Evolutionary conservation across 2,329 filamentous ascomycete species (phyloP), one percentile per base, ranked within the genome.

Genomic region (Monilinia vaccinii-corymbosi): DNA sequence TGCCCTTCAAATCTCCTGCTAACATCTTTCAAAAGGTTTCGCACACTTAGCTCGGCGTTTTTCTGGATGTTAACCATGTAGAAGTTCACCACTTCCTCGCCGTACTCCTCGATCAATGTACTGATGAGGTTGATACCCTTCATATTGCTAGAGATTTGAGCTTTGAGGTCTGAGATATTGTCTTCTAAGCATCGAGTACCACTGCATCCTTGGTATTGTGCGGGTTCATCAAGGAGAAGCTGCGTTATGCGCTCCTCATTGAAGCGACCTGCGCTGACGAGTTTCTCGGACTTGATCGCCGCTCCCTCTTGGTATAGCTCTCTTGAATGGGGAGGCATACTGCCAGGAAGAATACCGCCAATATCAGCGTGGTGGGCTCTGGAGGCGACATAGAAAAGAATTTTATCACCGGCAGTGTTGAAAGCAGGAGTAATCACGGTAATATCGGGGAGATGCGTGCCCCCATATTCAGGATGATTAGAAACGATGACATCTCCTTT

Each of bases 161-260:
- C 91, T 72, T 92, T 91, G 45, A 96, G 78, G 70, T 95, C 91
- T 56, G 90, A 92, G 65, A 95, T 78, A 70, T 95, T 95, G 72
- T 96, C 91, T 11, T 82, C 84, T 1, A 95, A 77, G 70, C 89
- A 91, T 47, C 90, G 78, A 0, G 90, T 92, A 2, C 89, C 90
- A 58, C 82, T 86, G 74, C 89, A 94, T 1, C 88, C 90, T 0
- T 85, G 83, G 65, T 88, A 85, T 66, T 86, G 78, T 0, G 88
- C 87, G 0, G 91, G 90, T 64, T 91, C 87, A 16, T 84, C 78
- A 58, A 89, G 83, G 6, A 95, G 77, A 0, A 90, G 75, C 65
- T 91, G 81, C 0, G 81, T 84, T 56, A 94, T 88, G 5, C 87
- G 79, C 63, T 87, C 79, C 70, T 95, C 91, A 67, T 94, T 84